A percentile compares a stretch with the other conserved stretches of the same genome.
Conservation (phyloP, 352 stramenopile species). For the Thraustotheca clavata region DNA sequence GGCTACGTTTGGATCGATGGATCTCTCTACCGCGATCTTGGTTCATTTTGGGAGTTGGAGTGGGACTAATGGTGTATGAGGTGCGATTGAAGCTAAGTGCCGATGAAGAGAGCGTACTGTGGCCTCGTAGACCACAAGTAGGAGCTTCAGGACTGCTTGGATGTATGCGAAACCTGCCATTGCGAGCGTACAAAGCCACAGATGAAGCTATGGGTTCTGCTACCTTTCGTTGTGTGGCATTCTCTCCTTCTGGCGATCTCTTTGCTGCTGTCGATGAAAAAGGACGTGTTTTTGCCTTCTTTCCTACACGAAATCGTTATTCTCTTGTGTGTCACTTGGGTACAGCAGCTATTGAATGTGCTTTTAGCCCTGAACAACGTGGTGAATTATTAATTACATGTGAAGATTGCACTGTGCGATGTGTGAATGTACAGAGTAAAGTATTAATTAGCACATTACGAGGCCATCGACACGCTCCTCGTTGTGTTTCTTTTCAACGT, state of each 20-base stretch:
- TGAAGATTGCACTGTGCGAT: constrained; percentile 71
- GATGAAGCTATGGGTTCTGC: constrained; percentile 1
- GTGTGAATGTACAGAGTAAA: constrained; percentile 68
- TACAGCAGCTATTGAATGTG: constrained; percentile 44
- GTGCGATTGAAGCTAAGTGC: constrained; percentile 43
- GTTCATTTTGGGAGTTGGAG: no score
- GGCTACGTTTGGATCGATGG: no score
- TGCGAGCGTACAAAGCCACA: constrained; percentile 42
- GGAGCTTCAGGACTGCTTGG: constrained; percentile 61
- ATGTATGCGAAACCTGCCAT: constrained; percentile 50
- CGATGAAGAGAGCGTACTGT: constrained; percentile 66
- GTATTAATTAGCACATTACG: constrained; percentile 67
- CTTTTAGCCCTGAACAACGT: constrained; percentile 55
- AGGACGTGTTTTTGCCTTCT: constrained; percentile 72
- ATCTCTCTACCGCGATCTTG: no score
- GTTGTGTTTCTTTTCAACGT: constrained; percentile 57
- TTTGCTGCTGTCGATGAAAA: constrained; percentile 65
- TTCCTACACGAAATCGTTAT: constrained; percentile 66
- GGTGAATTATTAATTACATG: constrained; percentile 76
- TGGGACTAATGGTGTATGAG: constrained; percentile 22
- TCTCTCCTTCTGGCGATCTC: constrained; percentile 56
- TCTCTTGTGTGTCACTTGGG: constrained; percentile 62
- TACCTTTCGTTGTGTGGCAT: constrained; percentile 51
- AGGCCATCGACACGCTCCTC: constrained; percentile 47
- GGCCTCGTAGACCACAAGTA: constrained; percentile 55